Conservation (phyloP, 106 monocot species). For the Apostasia ramifera region DNA sequence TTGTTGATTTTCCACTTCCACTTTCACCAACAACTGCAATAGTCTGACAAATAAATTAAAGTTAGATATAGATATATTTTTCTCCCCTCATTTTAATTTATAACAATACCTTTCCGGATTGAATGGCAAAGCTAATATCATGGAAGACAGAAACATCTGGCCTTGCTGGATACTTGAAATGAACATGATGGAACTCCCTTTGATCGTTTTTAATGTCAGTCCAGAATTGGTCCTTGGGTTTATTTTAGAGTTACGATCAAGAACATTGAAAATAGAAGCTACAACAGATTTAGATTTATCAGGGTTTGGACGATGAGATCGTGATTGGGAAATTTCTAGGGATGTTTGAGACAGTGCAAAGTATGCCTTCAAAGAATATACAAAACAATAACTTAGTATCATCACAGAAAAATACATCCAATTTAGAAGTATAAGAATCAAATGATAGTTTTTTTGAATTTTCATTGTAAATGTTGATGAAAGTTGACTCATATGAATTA, state of each 20-base stretch:
- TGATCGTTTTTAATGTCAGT: constrained; percentile 3
- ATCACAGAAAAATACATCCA: too few relatives aligned
- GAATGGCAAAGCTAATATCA: constrained; percentile 37
- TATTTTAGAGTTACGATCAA: constrained; percentile 47
- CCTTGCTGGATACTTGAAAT: constrained; percentile 40
- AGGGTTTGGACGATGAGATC: constrained; percentile 41
- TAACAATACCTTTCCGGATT: constrained; percentile 45
- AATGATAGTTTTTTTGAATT: too few relatives aligned
- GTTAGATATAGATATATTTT: not conserved
- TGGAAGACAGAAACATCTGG: constrained; percentile 40
- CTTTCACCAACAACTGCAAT: constrained; percentile 25
- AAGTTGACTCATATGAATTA: too few relatives aligned
- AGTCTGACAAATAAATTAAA: constrained; percentile 8
- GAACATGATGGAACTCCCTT: constrained; percentile 5
- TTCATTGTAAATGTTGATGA: too few relatives aligned
- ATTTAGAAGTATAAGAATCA: too few relatives aligned
- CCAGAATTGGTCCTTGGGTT: constrained; percentile 46
- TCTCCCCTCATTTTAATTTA: not conserved
- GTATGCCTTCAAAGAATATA: constrained; percentile 33
- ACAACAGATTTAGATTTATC: constrained; percentile 38
- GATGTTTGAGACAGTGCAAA: constrained; percentile 41
- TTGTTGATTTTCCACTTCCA: constrained; percentile 23
- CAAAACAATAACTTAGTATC: too few relatives aligned
- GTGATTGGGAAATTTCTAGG: constrained; percentile 44
- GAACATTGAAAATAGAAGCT: constrained; percentile 41